Conservation (phyloP, 768 basidiomycete genomes). For the Erythrobasidium yunnanense region DNA sequence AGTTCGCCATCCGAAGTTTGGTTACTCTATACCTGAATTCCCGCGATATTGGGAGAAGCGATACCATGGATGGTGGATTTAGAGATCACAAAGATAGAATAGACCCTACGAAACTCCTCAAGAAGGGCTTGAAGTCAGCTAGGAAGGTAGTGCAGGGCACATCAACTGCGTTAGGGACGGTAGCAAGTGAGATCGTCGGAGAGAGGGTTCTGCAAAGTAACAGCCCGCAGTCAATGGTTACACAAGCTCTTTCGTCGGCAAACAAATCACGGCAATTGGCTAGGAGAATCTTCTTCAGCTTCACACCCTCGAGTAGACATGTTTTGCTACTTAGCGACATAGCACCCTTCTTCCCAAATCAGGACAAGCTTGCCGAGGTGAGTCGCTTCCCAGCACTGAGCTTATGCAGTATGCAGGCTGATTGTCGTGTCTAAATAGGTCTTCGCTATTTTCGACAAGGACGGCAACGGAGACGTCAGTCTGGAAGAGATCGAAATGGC, state of each 20-base stretch:
- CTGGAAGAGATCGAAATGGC: constrained; percentile 60
- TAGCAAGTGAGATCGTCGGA: constrained; percentile 54
- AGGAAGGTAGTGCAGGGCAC: constrained; percentile 65
- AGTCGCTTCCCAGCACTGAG: neutral
- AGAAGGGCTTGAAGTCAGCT: constrained; percentile 60
- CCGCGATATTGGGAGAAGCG: constrained; percentile 57
- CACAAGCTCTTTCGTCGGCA: constrained; percentile 62
- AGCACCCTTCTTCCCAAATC: constrained; percentile 55
- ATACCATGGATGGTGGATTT: constrained; percentile 50
- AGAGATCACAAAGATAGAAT: constrained; percentile 42
- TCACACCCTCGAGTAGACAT: constrained; percentile 54
- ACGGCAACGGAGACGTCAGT: constrained; percentile 47
- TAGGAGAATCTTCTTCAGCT: constrained; percentile 74
- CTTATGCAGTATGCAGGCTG: neutral
- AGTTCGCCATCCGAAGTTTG: constrained; percentile 60
- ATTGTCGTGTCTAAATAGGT: constrained; percentile 37
- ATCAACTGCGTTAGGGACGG: constrained; percentile 60
- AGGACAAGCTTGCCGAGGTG: constrained; percentile 44
- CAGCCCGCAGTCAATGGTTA: constrained; percentile 47
- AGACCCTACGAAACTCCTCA: constrained; percentile 56
- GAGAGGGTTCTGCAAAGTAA: constrained; percentile 70
- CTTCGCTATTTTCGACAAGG: constrained; percentile 44
- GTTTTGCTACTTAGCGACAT: constrained; percentile 60
- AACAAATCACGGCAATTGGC: constrained; percentile 71
- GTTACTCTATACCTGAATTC: constrained; percentile 70